Evolutionary conservation across 768 basidiomycete species (phyloP), one percentile per base, ranked within the genome.

Genomic region (Porpolomopsis calyptriformis): DNA sequence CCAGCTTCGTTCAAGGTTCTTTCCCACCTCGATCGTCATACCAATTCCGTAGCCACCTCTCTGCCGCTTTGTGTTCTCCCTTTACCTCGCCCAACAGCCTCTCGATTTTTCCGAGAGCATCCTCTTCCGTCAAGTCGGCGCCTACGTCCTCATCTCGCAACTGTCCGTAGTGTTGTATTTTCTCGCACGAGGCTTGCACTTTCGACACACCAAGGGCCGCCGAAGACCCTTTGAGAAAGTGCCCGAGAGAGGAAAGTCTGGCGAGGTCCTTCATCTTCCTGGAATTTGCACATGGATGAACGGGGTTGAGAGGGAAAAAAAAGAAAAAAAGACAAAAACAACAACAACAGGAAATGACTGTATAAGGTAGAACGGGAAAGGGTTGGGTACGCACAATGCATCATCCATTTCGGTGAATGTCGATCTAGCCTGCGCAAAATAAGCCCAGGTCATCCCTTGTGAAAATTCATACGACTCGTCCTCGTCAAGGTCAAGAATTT

Each of bases 161-260:
- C 52, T 80, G 71, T 38, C 89, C 91, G 55, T 81, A 83, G 63
- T 93, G 78, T 64, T 98, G 93, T 56, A 98, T 92, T 64, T 76
- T 75, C 63, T 90, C 91, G 69, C 94, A 97, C 20, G 82, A 80
- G 12, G 67, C 73, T 60, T 89, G 84, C 43, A 99, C 92, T 52
- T 77, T 76, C 48, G 66, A 65, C 24, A 93, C 77, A 22, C 96
- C 94, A 37, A 99, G 74, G 2, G 93, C 89, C 23, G 93, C 93
- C 10, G 92, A 94, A 2, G 93, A 97, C 39, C 94, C 94, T 64
- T 98, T 99, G 59, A 98, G 79, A 66, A 88, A 99, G 65, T 99
- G 94, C 0, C 93, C 96, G 8, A 85, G 72, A 14, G 68, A 64
- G 2, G 86, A 83, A 14, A 99, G 76, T 46, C 74, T 60, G 8